Evolutionary conservation across 73 alveolate species (phyloP).

Genomic region (Diophrys sp.): DNA sequence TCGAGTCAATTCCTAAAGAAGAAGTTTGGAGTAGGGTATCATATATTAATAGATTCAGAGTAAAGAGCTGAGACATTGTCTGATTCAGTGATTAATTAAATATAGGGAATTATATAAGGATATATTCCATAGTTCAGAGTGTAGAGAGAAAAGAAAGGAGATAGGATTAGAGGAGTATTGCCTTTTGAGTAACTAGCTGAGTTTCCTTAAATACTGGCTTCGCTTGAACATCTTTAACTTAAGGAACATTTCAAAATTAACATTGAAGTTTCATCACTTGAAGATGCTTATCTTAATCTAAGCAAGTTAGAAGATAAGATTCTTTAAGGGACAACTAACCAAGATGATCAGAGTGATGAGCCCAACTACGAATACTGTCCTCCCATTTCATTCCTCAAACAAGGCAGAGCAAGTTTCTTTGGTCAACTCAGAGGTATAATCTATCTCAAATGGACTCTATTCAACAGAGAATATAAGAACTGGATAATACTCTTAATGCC

Average conservation of each 20-base stretch:
- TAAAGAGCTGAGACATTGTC: not conserved
- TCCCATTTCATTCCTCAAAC: not conserved
- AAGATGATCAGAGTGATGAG: too few relatives aligned
- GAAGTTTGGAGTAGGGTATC: conserved; percentile 81
- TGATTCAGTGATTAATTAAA: too few relatives aligned
- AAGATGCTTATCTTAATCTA: conserved; percentile 47
- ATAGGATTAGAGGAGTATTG: not conserved
- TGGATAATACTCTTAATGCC: not conserved
- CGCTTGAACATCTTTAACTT: not conserved
- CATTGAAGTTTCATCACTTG: conserved; percentile 36
- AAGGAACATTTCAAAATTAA: not conserved
- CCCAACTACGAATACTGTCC: not conserved
- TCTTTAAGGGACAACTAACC: not conserved
- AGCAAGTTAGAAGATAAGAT: conserved; percentile 36
- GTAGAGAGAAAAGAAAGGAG: not conserved
- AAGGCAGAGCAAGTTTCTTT: not conserved
- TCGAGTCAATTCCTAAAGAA: conserved; percentile 67
- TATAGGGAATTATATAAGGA: not conserved
- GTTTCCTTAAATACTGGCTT: not conserved
- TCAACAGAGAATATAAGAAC: not conserved
- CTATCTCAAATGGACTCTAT: not conserved
- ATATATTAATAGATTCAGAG: conserved; percentile 40
- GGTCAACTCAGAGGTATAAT: not conserved
- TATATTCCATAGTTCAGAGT: not conserved
- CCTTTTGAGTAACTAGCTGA: not conserved